A percentile compares a stretch with the other conserved stretches of the same genome.
phyloP scores from a whole-genome alignment of 2,329 filamentous ascomycete genomes.

The Colletotrichum chlorophyti region DNA sequence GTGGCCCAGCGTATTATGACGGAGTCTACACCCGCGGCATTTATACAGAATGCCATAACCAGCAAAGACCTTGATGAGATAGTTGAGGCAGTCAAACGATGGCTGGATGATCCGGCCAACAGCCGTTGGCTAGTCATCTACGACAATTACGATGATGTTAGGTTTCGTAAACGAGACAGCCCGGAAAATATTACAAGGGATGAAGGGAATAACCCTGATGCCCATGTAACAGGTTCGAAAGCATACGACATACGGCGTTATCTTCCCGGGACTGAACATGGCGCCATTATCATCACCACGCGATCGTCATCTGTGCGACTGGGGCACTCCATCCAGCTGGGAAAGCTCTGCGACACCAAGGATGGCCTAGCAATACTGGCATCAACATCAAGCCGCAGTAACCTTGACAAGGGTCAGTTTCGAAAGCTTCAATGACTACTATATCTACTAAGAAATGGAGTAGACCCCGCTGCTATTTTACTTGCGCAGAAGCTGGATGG shows the following conservation, averaged over 20 bases:
- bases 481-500: constrained; percentile 47
- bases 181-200: background rate
- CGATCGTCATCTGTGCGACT: constrained; percentile 40
- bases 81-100: constrained; percentile 42
- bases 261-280: constrained; percentile 42
- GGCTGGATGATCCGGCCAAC: constrained; percentile 43
- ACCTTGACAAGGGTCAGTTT: constrained; percentile 35
- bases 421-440: background rate
- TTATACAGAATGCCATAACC: constrained; percentile 33
- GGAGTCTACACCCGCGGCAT: constrained; percentile 32
- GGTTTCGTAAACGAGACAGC: constrained; percentile 26
- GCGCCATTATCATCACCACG: constrained; percentile 49
- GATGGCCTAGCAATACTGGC: constrained; percentile 40
- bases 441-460: background rate
- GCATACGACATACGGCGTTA: constrained; percentile 41
- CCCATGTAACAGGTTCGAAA: background rate
- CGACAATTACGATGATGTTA: constrained; percentile 50
- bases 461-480: constrained; percentile 37
- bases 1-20: constrained; percentile 37
- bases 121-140: constrained; percentile 46
- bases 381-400: constrained; percentile 34
- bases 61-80: constrained; percentile 35
- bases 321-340: constrained; percentile 39
- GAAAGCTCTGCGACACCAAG: constrained; percentile 37
- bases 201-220: background rate